Conservation (phyloP, 306 rosid genomes). For the Medicago ruthenica region DNA sequence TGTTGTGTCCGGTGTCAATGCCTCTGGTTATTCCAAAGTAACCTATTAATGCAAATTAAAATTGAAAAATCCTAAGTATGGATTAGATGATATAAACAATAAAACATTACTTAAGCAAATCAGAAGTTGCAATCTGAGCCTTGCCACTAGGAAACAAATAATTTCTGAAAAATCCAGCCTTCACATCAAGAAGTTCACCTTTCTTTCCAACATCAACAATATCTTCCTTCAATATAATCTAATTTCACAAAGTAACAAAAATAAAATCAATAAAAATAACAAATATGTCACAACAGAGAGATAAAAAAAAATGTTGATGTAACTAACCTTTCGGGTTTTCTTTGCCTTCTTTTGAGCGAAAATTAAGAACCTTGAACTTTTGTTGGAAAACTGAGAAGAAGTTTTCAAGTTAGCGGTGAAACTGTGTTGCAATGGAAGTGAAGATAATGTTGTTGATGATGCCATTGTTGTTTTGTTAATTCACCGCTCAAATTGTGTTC, state of each 20-base stretch:
- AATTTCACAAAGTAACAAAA: slow-evolving; percentile 43
- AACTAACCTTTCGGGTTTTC: slow-evolving; percentile 78
- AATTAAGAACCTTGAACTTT: slow-evolving; percentile 46
- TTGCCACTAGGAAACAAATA: slow-evolving; percentile 75
- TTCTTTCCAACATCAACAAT: slow-evolving; percentile 67
- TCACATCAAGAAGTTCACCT: slow-evolving; percentile 81
- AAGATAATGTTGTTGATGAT: slow-evolving; percentile 62
- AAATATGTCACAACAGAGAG: not conserved
- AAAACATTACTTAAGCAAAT: slow-evolving; percentile 73
- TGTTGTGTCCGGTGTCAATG: not conserved
- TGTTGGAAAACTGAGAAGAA: slow-evolving; percentile 47
- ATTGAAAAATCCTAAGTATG: not conserved
- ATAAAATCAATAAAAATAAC: slow-evolving; percentile 15
- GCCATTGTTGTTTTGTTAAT: slow-evolving; percentile 57
- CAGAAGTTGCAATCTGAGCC: slow-evolving; percentile 84
- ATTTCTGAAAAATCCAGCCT: slow-evolving; percentile 82
- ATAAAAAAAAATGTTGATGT: not conserved
- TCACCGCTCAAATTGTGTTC: slow-evolving; percentile 3
- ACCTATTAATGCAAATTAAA: slow-evolving; percentile 18
- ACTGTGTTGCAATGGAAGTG: slow-evolving; percentile 68
- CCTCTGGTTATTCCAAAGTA: not conserved
- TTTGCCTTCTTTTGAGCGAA: slow-evolving; percentile 80
- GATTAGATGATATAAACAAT: slow-evolving; percentile 26
- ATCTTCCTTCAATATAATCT: slow-evolving; percentile 92
- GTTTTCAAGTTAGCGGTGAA: slow-evolving; percentile 51